These are phyloP conservation scores for Tetraselmis chui DNA, from an alignment of 139 green algal species.

Conservation along the genomic window DNA sequence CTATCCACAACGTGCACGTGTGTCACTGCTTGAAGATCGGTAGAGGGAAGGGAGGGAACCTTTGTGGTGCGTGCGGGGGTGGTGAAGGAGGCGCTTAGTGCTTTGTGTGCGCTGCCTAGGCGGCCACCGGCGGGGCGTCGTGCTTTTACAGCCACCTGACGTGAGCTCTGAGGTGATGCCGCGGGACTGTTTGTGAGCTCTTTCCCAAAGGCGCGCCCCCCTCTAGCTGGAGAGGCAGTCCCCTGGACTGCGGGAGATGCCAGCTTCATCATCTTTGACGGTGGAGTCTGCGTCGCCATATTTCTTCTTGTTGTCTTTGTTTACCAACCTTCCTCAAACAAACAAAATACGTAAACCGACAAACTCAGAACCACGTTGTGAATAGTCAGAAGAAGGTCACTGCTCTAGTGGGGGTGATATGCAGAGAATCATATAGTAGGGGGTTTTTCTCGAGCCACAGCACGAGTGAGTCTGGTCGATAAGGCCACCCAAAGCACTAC, in stretches of 20 bases:
- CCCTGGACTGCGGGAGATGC: neutral
- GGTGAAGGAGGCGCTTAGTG: neutral
- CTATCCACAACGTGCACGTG: neutral
- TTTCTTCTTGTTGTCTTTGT: no score
- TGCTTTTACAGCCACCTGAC: neutral
- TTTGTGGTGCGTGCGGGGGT: neutral
- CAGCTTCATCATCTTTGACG: neutral
- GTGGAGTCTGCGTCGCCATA: neutral
- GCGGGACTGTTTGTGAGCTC: neutral
- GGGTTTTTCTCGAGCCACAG: no score
- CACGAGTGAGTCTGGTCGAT: no score
- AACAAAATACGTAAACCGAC: no score
- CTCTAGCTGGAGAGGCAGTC: neutral
- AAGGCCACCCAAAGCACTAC: no score
- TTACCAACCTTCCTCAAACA: no score
- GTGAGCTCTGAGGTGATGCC: neutral
- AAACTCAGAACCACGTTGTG: no score
- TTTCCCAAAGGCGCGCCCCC: neutral
- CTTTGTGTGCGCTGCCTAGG: no score
- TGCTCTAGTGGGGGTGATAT: no score
- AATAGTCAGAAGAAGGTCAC: no score
- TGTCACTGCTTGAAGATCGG: neutral
- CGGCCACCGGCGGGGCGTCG: neutral
- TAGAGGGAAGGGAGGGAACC: neutral
- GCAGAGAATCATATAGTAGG: no score